phyloP scores from a whole-genome alignment of 208 protist genomes.

The Willaertia magna region DNA sequence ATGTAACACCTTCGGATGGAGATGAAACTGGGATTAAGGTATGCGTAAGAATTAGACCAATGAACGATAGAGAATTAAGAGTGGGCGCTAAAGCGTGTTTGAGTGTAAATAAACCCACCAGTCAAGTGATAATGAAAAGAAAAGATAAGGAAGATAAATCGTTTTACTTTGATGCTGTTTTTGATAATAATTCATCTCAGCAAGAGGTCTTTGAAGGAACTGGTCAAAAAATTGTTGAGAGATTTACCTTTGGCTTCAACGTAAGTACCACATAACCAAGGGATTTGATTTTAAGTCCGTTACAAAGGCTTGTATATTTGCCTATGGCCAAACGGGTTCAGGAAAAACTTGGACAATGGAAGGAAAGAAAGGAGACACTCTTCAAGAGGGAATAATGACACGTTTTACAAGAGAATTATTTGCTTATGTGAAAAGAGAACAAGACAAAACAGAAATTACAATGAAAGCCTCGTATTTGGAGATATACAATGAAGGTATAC shows the following conservation, averaged over 20 bases:
- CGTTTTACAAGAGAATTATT: not conserved
- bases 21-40: not conserved
- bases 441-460: conserved; percentile 1
- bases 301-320: not conserved
- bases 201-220: not conserved
- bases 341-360: not conserved
- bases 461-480: conserved; percentile 30
- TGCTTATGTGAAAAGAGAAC: not conserved
- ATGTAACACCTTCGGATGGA: no score
- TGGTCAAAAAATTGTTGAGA: not conserved
- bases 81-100: not conserved
- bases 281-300: not conserved
- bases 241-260: not conserved
- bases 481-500: not conserved
- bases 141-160: not conserved
- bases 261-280: not conserved
- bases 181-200: not conserved
- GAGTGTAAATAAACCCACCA: not conserved
- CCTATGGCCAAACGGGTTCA: not conserved
- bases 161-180: not conserved
- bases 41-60: not conserved
- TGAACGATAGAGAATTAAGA: not conserved
- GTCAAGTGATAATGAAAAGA: not conserved
- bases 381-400: conserved; percentile 20
- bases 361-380: conserved; percentile 14